Conservation (phyloP, 2,329 filamentous ascomycete genomes). For the Curvularia lunata region DNA sequence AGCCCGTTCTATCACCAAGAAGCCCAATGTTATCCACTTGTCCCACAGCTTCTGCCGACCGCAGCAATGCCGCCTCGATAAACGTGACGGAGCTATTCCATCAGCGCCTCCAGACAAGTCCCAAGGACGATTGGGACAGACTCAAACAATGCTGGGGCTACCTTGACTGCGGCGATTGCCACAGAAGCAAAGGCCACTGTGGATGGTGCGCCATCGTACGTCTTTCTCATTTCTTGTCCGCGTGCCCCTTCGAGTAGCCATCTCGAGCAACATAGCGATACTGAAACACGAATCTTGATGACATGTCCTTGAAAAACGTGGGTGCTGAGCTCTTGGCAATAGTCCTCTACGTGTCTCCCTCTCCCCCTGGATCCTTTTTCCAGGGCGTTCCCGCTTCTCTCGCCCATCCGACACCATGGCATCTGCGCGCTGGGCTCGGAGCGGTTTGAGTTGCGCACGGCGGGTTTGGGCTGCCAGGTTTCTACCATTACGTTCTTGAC, state of each 20-base stretch:
- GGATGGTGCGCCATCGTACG: slow-evolving; percentile 55
- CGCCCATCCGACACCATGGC: slow-evolving; percentile 46
- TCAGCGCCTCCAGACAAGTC: slow-evolving; percentile 34
- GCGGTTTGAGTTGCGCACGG: slow-evolving; percentile 55
- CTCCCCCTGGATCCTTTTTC: slow-evolving; percentile 48
- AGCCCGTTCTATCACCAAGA: too few species aligned
- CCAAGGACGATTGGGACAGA: slow-evolving; percentile 41
- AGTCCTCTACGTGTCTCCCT: slow-evolving; percentile 54
- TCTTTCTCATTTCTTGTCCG: slow-evolving; percentile 7
- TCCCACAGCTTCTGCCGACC: slow-evolving; percentile 11
- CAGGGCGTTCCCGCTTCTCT: slow-evolving; percentile 48
- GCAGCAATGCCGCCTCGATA: slow-evolving; percentile 6
- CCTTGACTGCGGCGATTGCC: slow-evolving; percentile 46
- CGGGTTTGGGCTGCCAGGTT: slow-evolving; percentile 54
- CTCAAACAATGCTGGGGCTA: slow-evolving; percentile 46
- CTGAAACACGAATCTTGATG: background rate
- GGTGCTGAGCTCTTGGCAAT: background rate
- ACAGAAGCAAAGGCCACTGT: slow-evolving; percentile 45
- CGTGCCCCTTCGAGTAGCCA: background rate
- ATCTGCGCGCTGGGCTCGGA: slow-evolving; percentile 50
- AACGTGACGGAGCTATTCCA: slow-evolving; percentile 36
- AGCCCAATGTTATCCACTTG: slow-evolving; percentile 23
- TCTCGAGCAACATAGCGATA: background rate
- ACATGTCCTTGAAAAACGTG: background rate
- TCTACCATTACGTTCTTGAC: slow-evolving; percentile 56